Evolutionary conservation across 768 basidiomycete species (phyloP), one percentile per base, ranked within the genome.

Genomic region (Hericium erinaceus): DNA sequence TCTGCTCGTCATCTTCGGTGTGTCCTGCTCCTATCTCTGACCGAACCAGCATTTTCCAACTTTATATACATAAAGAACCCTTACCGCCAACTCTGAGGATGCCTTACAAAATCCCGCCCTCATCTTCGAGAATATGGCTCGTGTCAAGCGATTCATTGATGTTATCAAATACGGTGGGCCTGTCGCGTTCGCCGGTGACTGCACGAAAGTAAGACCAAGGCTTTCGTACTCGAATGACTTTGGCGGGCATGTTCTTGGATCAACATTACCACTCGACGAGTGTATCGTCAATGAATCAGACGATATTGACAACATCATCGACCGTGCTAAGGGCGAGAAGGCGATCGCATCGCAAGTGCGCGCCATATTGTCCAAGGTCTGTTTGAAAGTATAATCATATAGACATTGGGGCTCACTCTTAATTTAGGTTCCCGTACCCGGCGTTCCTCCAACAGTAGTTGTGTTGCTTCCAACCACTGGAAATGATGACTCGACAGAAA

Each of bases 291-390:
- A 68, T 2, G 50, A 64, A 39, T 48, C 44, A 0, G 64, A 65
- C 0, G 68, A 70, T 38, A 67, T 72, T 37, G 63, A 67, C 20
- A n/a, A 52, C 1, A 61, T 69, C 5, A 64, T 70, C 20, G 55
- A 57, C 0, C 53, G 59, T 1, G 59, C 67, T 1, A 60, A 56
- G 7, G 56, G 63, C 11, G 44, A 63, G 3, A 67, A 68, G 5
- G 64, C 66, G 0, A 24, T 60, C 2, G 69, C 69, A 0, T 58
- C 61, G 1, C 69, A 72, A 60, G 65, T 64, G 16, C 51, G 66
- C 0, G 69, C 67, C 1, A 68, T 71, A 5, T 41, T 70, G 5
- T 54, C 59, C 4, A 69, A 67, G 60, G 70, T 69, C n/a, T n/a
- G n/a, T n/a, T n/a, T n/a, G n/a, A n/a, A n/a, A n/a, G n/a, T n/a